phyloP scores from a whole-genome alignment of 148 eudicot species.

The Chenopodium berlandieri region DNA sequence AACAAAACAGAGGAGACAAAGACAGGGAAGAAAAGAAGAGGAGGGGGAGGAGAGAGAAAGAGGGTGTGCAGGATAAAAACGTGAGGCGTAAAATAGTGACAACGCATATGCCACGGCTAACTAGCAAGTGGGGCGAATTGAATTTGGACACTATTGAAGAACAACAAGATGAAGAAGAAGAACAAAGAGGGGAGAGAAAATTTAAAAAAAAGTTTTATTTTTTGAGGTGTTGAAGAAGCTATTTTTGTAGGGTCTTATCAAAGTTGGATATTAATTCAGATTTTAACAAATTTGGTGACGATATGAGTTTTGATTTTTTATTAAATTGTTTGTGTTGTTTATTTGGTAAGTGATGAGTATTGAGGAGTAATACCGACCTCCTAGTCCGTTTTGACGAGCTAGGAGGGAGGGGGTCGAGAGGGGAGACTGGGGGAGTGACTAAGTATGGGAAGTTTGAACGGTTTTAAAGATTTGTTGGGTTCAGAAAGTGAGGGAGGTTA shows the following conservation, averaged over 20 bases:
- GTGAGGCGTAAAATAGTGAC: slow-evolving; percentile 30
- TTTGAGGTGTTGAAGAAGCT: neutral
- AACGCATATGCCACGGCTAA: slow-evolving; percentile 26
- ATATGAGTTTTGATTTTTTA: too few species aligned
- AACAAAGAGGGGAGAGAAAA: neutral
- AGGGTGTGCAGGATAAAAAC: neutral
- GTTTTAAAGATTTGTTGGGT: too few species aligned
- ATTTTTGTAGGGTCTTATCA: neutral
- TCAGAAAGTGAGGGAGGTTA: too few species aligned
- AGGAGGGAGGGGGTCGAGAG: too few species aligned
- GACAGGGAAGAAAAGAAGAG: neutral
- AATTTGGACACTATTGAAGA: slow-evolving; percentile 2
- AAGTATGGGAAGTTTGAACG: too few species aligned
- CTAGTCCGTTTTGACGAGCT: too few species aligned
- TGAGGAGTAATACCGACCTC: too few species aligned
- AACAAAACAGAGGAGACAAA: slow-evolving; percentile 19
- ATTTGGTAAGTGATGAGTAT: too few species aligned
- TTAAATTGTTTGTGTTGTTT: too few species aligned
- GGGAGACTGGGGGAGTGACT: too few species aligned
- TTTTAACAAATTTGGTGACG: neutral
- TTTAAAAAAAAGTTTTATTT: too few species aligned
- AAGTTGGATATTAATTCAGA: neutral
- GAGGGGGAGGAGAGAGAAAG: neutral
- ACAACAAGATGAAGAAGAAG: too few species aligned
- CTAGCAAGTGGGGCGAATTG: slow-evolving; percentile 23